phyloP scores from a whole-genome alignment of 2,329 filamentous ascomycete species.

The Penicillium capsulatum region DNA sequence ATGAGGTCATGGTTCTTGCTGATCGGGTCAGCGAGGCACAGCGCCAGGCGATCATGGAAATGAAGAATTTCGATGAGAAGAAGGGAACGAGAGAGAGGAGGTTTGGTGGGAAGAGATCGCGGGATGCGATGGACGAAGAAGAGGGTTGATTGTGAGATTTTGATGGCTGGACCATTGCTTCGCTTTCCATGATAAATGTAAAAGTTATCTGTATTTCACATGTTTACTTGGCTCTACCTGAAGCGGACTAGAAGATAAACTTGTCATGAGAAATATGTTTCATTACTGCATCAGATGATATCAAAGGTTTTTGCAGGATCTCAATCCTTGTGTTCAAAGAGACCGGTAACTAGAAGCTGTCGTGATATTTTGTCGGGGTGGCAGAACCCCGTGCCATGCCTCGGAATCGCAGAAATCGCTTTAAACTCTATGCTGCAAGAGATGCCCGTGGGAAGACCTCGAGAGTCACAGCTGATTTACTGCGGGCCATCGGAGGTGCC shows the following conservation, averaged over 20 bases:
- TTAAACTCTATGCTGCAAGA: background rate
- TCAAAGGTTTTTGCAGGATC: conserved; percentile 19
- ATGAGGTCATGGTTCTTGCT: conserved; percentile 80
- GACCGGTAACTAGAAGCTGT: conserved; percentile 8
- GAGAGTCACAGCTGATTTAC: background rate
- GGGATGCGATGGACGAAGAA: conserved; percentile 70
- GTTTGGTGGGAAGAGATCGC: conserved; percentile 52
- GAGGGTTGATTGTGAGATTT: conserved; percentile 52
- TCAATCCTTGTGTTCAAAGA: conserved; percentile 5
- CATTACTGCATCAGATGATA: conserved; percentile 27
- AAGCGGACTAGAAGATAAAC: conserved; percentile 1
- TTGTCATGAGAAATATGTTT: conserved; percentile 5
- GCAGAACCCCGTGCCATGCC: background rate
- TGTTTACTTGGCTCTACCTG: background rate
- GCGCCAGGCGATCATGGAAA: conserved; percentile 69
- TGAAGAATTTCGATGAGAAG: conserved; percentile 75
- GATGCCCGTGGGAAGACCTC: background rate
- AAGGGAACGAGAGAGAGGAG: conserved; percentile 49
- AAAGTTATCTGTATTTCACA: conserved; percentile 7
- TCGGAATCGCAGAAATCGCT: background rate
- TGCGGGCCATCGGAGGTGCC: conserved; percentile 29
- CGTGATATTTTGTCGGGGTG: conserved; percentile 11
- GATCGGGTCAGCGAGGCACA: conserved; percentile 78
- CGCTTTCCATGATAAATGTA: conserved; percentile 1
- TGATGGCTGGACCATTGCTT: conserved; percentile 7